These are phyloP conservation scores for Neurospora tetrasperma DNA, from an alignment of 495 filamentous ascomycete genomes.

Conservation along the genomic window DNA sequence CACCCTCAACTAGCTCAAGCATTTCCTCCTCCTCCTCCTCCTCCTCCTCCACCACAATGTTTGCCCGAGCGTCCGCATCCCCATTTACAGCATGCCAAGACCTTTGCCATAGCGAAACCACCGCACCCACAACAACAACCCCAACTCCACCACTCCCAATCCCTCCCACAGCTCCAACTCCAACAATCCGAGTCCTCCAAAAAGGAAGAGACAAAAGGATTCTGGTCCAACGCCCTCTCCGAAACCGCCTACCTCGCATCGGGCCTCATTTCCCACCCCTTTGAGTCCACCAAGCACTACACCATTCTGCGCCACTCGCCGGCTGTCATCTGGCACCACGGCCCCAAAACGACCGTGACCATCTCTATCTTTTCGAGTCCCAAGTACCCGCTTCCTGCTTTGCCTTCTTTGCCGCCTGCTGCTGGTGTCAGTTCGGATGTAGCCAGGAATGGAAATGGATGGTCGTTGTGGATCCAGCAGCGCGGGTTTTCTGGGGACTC, in stretches of 20 bases:
- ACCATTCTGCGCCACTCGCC: slow-evolving; percentile 58
- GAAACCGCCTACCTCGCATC: slow-evolving; percentile 54
- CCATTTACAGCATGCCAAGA: neutral
- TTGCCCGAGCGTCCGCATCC: neutral
- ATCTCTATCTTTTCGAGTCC: slow-evolving; percentile 48
- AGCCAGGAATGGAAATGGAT: slow-evolving; percentile 3
- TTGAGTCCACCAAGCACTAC: slow-evolving; percentile 54
- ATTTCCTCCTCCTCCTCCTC: neutral
- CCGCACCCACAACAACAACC: neutral
- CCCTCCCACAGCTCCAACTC: neutral
- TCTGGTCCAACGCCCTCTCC: slow-evolving; percentile 38
- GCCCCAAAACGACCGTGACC: slow-evolving; percentile 48
- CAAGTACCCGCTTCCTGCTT: slow-evolving; percentile 42
- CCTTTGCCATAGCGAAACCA: neutral
- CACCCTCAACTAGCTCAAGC: neutral
- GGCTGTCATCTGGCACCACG: slow-evolving; percentile 53
- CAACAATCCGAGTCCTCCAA: neutral
- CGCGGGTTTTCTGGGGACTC: slow-evolving; percentile 58
- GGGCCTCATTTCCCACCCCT: slow-evolving; percentile 51
- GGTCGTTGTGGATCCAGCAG: slow-evolving; percentile 55
- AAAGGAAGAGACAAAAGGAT: neutral
- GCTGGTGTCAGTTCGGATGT: neutral
- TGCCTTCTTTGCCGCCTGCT: slow-evolving; percentile 6
- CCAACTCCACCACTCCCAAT: neutral
- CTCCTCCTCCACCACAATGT: neutral